Percentiles rank a stretch among this genome's conserved stretches.
Evolutionary conservation across 192 early-diverging fungal genomes (phyloP).

Genomic region (Entomortierella chlamydospora): DNA sequence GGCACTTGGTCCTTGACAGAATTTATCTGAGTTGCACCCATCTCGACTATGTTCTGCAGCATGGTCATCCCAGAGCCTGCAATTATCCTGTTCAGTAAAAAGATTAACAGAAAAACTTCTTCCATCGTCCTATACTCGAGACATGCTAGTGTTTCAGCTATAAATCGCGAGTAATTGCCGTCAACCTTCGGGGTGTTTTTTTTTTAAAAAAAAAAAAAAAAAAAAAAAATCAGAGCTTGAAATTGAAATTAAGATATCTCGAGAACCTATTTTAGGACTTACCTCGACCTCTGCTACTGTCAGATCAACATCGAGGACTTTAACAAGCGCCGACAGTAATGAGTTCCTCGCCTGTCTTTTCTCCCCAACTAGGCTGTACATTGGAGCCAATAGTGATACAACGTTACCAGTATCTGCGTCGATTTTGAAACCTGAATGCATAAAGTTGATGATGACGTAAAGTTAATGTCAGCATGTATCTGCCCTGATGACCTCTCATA

Average conservation of each 20-base stretch:
- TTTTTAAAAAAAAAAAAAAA: no score
- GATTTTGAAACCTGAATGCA: constrained; percentile 39
- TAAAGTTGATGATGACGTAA: neutral
- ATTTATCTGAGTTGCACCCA: neutral
- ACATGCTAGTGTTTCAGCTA: constrained; percentile 85
- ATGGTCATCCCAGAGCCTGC: constrained; percentile 73
- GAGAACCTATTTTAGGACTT: no score
- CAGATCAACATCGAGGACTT: constrained; percentile 74
- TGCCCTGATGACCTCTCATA: neutral
- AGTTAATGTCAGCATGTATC: no score
- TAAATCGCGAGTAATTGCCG: constrained; percentile 74
- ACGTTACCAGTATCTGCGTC: constrained; percentile 52
- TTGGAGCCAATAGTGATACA: constrained; percentile 67
- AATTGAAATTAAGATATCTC: no score
- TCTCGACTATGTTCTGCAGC: constrained; percentile 5
- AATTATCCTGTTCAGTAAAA: constrained; percentile 78
- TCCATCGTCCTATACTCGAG: constrained; percentile 85
- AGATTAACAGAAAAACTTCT: constrained; percentile 82
- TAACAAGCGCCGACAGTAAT: constrained; percentile 74
- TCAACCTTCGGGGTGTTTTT: no score
- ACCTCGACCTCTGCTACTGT: constrained; percentile 21
- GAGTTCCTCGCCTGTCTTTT: constrained; percentile 79
- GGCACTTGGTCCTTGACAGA: neutral
- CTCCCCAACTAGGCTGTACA: constrained; percentile 76
- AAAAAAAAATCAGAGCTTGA: no score